Evolutionary conservation across 176 grass and related monocot genomes (phyloP), one percentile per base, ranked within the genome.

Genomic region (Thalia dealbata): DNA sequence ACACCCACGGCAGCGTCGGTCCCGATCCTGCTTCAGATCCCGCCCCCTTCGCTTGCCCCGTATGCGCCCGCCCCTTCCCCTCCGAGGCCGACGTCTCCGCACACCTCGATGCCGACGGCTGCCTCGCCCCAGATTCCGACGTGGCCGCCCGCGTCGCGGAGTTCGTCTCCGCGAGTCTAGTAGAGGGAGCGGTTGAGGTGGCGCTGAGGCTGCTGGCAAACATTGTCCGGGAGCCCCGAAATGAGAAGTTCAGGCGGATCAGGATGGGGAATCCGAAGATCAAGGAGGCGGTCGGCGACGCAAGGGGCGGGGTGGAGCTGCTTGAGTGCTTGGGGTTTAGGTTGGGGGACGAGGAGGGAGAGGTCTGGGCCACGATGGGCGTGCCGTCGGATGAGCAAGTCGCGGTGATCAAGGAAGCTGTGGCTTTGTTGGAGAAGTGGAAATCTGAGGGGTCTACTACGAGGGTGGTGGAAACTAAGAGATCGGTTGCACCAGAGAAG

Each of bases 231-330:
- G 95, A 99, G 14, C 87, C 95, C 7, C 62, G 68, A 21, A 93
- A 82, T 54, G 87, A 93, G 0, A 99, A 91, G 82, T 99, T 81
- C 74, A 67, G 90, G 76, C 78, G 79, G 79, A 89, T 99, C 29
- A 74, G 90, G 68, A 79, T 99, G 83, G 81, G 77, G 27, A 99
- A 99, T 77, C 90, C 87, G 22, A 88, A 89, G 82, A 93, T 99
- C 79, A 91, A 87, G 85, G 95, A 99, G 71, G 87, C 95, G 14
- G 71, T 93, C 7, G 78, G 74, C 14, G 87, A 99, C 54, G 76
- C 79, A 30, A 79, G 72, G 28, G 85, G 95, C 27, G 95, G 95
- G 64, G 6, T 86, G 23, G 85, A 91, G 56, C 77, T 93, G 66
- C 78, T 99, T 48, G 90, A 99, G 83, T 78, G 81, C 19, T 81